Evolutionary conservation across 108 stramenopile genomes (phyloP), one percentile per base, ranked within the genome.

Genomic region (Nannochloropsis gaditana): DNA sequence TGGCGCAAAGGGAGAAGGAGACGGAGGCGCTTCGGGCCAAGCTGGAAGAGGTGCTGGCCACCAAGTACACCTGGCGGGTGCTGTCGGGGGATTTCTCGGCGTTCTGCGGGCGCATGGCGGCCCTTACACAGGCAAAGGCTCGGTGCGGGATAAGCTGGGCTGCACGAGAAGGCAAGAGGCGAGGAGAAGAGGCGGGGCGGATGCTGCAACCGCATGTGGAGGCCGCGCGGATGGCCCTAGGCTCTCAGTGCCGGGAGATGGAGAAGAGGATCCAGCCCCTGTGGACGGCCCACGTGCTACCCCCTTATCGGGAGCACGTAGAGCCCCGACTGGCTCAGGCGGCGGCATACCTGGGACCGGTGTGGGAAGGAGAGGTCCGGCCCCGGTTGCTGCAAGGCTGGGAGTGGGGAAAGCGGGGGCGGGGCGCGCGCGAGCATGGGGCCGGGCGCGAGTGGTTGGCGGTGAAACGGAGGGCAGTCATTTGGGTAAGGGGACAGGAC

Each of bases 1-100:
- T 73, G 59, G n/a, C 3, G 59, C 15, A 73, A n/a, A 73, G n/a
- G 59, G 59, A 73, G 59, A 73, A 73, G 59, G 59, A 73, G n/a
- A n/a, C n/a, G 8, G 59, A n/a, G 59, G 59, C 15, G 59, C 59
- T 73, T n/a, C 59, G n/a, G 59, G 59, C 59, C 19, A 73, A n/a
- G 59, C 59, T 73, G 8, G n/a, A 73, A n/a, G 19, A 6, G 15
- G 59, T n/a, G 19, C 15, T 73, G 59, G 59, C 15, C 15, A 73
- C 59, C 8, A 73, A 73, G 59, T 73, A 73, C 6, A n/a, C 59
- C 15, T 4, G 59, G 19, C 15, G 59, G 8, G 59, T 3, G 3
- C n/a, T 73, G 6, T 73, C 19, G 59, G 59, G n/a, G n/a, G 59
- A 73, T 73, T 73, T 73, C 59, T 6, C 59, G 59, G 59, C 59